phyloP scores from a whole-genome alignment of 2,329 filamentous ascomycete species.

The Zymoseptoria brevis region DNA sequence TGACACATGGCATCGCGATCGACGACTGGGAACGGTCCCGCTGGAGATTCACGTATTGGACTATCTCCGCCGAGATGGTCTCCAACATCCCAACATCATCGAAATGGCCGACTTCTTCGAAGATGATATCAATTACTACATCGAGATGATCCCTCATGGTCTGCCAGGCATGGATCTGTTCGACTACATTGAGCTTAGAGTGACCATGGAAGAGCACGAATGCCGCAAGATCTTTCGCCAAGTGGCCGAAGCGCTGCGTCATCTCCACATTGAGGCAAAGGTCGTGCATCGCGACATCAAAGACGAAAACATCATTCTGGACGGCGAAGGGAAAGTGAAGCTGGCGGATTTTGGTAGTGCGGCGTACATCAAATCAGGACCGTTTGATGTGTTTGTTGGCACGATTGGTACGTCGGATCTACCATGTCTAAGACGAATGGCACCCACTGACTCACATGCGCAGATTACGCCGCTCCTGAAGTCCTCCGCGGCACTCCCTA shows the following conservation, averaged over 20 bases:
- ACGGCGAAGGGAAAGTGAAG: constrained; percentile 92
- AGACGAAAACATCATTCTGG: constrained; percentile 93
- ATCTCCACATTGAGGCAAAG: constrained; percentile 80
- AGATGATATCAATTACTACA: constrained; percentile 91
- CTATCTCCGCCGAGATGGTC: constrained; percentile 69
- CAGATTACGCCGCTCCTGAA: constrained; percentile 98
- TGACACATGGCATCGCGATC: constrained; percentile 95
- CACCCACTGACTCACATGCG: background rate
- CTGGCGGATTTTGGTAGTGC: constrained; percentile 97
- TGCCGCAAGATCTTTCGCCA: constrained; percentile 93
- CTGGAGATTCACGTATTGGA: constrained; percentile 95
- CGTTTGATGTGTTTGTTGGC: constrained; percentile 97
- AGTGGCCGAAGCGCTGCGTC: constrained; percentile 80
- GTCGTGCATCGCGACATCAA: constrained; percentile 98
- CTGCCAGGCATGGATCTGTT: constrained; percentile 97
- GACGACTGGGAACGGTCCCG: constrained; percentile 85
- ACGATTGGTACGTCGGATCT: constrained; percentile 73
- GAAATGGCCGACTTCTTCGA: constrained; percentile 65
- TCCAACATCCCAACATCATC: constrained; percentile 58
- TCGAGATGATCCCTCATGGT: constrained; percentile 94
- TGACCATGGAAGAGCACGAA: constrained; percentile 93
- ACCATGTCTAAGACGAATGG: background rate
- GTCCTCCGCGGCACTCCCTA: constrained; percentile 89
- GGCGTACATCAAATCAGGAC: constrained; percentile 95
- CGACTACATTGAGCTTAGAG: constrained; percentile 93